Evolutionary conservation across 2,329 filamentous ascomycete species (phyloP).

Genomic region (Colletotrichum sp.): DNA sequence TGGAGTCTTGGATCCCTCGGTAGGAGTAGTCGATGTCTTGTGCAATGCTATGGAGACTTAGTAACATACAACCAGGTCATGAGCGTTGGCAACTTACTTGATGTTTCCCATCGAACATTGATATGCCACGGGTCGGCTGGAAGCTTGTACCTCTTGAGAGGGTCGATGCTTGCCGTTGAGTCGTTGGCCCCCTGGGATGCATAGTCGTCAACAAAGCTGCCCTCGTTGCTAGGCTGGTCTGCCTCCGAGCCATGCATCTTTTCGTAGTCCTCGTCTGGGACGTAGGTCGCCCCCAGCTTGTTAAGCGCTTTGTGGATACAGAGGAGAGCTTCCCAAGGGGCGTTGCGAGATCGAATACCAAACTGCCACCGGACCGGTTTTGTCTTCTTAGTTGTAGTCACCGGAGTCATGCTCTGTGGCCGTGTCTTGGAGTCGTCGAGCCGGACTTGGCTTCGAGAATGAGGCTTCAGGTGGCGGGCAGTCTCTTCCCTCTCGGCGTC

Average conservation of each 20-base stretch:
- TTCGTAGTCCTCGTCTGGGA: constrained; percentile 67
- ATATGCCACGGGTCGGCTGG: constrained; percentile 96
- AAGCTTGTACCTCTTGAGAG: constrained; percentile 74
- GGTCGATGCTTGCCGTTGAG: constrained; percentile 50
- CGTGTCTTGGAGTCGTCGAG: constrained; percentile 68
- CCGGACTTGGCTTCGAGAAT: constrained; percentile 73
- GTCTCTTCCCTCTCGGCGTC: constrained; percentile 83
- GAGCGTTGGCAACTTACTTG: constrained; percentile 65
- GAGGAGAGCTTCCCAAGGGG: constrained; percentile 90
- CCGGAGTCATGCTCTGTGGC: constrained; percentile 67
- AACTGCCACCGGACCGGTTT: constrained; percentile 97
- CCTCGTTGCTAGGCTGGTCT: constrained; percentile 42
- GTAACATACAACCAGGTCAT: constrained; percentile 35
- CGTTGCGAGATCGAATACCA: constrained; percentile 92
- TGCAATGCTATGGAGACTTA: constrained; percentile 40
- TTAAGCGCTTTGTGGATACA: constrained; percentile 93
- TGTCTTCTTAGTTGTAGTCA: constrained; percentile 66
- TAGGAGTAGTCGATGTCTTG: constrained; percentile 32
- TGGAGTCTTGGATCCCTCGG: constrained; percentile 26
- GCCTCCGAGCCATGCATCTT: constrained; percentile 49
- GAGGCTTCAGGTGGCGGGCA: constrained; percentile 81
- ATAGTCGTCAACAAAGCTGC: constrained; percentile 45
- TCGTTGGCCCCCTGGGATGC: constrained; percentile 40
- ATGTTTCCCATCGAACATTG: constrained; percentile 84
- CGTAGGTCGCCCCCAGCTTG: constrained; percentile 89